A percentile compares a stretch with the other conserved stretches of the same genome.
These are phyloP conservation scores for Syncephalastrum racemosum DNA, from an alignment of 371 early-diverging fungal genomes.

Conservation along the genomic window DNA sequence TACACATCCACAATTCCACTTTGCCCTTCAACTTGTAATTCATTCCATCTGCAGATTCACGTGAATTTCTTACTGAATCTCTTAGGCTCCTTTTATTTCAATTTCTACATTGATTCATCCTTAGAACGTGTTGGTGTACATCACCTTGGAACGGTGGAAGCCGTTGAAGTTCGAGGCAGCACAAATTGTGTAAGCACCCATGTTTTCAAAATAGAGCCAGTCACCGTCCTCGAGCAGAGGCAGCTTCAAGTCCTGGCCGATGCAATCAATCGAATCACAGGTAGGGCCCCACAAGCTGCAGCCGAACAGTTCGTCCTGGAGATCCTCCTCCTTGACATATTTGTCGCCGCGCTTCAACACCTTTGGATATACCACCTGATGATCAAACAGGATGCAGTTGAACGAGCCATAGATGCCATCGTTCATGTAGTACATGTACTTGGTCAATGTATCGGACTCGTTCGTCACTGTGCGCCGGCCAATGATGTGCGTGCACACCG, in stretches of 20 bases:
- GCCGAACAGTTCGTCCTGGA: constrained; percentile 27
- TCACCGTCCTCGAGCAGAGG: constrained; percentile 92
- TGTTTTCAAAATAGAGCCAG: constrained; percentile 93
- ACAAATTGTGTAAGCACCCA: constrained; percentile 96
- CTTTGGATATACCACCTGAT: constrained; percentile 75
- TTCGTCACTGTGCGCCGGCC: constrained; percentile 76
- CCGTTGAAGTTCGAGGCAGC: constrained; percentile 92
- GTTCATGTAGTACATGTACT: constrained; percentile 96
- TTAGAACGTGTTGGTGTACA: constrained; percentile 82
- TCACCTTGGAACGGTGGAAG: constrained; percentile 78
- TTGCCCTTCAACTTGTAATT: background rate
- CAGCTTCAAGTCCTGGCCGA: constrained; percentile 66
- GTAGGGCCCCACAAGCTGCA: constrained; percentile 98
- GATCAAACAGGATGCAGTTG: constrained; percentile 98
- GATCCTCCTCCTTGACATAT: constrained; percentile 8
- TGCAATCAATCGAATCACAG: constrained; percentile 97
- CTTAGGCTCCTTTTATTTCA: too few species aligned
- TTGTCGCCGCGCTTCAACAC: constrained; percentile 19
- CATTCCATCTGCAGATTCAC: background rate
- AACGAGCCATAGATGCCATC: constrained; percentile 98
- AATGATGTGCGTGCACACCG: constrained; percentile 88
- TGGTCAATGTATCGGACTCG: constrained; percentile 47
- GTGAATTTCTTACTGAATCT: too few species aligned
- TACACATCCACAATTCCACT: background rate
- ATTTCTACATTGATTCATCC: background rate